These are phyloP conservation scores for Roridomyces roridus DNA, from an alignment of 768 basidiomycete species.

Conservation along the genomic window DNA sequence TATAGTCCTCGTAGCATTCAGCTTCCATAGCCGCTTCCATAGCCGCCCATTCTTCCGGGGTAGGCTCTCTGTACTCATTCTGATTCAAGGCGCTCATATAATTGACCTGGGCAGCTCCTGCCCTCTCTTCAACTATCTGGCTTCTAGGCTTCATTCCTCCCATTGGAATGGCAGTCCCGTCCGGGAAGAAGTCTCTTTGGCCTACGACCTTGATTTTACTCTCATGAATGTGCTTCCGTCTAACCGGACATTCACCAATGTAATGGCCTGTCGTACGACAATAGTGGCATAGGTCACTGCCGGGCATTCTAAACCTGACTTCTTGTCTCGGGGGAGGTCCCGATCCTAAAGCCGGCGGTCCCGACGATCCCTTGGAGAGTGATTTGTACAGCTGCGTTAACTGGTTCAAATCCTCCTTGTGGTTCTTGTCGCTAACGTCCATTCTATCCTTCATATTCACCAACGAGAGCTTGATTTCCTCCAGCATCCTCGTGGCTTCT, in stretches of 20 bases:
- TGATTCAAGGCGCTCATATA: not conserved
- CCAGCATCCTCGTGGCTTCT: conserved; percentile 1
- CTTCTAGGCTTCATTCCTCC: no score
- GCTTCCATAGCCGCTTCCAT: no score
- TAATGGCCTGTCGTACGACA: not conserved
- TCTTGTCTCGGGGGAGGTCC: not conserved
- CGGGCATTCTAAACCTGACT: not conserved
- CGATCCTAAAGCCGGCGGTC: not conserved
- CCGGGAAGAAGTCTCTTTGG: no score
- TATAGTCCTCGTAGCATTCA: no score
- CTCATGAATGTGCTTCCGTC: no score
- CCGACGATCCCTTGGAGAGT: not conserved
- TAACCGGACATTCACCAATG: not conserved
- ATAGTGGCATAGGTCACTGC: not conserved
- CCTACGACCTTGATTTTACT: no score
- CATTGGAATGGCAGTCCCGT: no score
- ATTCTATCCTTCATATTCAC: not conserved
- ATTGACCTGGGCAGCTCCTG: not conserved
- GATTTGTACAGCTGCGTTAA: conserved; percentile 8
- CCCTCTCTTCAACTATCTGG: not conserved
- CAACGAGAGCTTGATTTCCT: not conserved
- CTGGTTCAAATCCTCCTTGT: not conserved
- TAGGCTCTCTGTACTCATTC: no score
- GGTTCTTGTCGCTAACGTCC: not conserved
- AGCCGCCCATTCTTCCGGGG: no score